Conservation (phyloP, 2,329 filamentous ascomycete species). For the Fonsecaea monophora region DNA sequence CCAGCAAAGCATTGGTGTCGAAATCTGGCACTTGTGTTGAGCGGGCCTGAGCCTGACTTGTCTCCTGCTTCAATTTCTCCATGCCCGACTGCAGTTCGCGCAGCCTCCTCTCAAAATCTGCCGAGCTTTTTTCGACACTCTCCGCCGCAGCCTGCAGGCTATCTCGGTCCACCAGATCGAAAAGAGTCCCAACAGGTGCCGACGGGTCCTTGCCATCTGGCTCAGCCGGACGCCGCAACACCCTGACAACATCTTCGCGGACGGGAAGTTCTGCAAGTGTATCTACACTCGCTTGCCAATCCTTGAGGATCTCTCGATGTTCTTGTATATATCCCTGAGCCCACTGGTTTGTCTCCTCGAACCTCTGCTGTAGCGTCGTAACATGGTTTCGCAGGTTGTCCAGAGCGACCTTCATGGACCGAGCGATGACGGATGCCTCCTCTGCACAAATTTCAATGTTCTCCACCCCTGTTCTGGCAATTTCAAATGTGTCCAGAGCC, state of each 20-base stretch:
- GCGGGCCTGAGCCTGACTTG: conserved; percentile 21
- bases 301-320: conserved; percentile 52
- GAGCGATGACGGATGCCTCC: conserved; percentile 77
- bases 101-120: conserved; percentile 33
- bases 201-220: conserved; percentile 13
- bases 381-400: conserved; percentile 68
- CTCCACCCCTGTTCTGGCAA: conserved; percentile 71
- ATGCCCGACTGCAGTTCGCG: conserved; percentile 28
- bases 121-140: conserved; percentile 31
- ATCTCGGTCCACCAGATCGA: conserved; percentile 33
- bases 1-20: conserved; percentile 35
- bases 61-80: conserved; percentile 34
- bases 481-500: conserved; percentile 73
- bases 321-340: conserved; percentile 54
- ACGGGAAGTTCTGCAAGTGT: conserved; percentile 52
- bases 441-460: conserved; percentile 53
- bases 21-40: conserved; percentile 33
- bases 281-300: conserved; percentile 50
- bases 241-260: conserved; percentile 49
- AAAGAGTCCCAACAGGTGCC: conserved; percentile 35
- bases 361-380: conserved; percentile 52
- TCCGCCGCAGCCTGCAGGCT: conserved; percentile 30
- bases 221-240: conserved; percentile 43
- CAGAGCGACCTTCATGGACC: conserved; percentile 82
- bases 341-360: conserved; percentile 55